A percentile compares a stretch with the other conserved stretches of the same genome.
Evolutionary conservation across 305 asterid genomes (phyloP).

Genomic region (Rubia peregrina): DNA sequence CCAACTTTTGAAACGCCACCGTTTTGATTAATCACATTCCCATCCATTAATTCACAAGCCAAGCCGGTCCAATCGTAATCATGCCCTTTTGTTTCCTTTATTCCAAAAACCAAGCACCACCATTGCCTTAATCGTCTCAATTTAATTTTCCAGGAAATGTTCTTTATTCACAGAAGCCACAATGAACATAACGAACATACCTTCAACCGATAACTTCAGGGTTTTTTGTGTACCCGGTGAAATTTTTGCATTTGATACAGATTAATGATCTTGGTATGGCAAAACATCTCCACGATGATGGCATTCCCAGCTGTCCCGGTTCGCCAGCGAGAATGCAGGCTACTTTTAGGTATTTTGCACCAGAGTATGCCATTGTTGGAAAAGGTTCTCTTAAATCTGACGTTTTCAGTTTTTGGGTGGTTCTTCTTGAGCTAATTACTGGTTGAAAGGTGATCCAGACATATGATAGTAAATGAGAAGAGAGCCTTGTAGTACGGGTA

Average conservation of each 20-base stretch:
- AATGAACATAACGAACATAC: too few relatives aligned
- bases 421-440: conserved; percentile 84
- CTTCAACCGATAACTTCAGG: too few relatives aligned
- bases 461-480: conserved; percentile 45
- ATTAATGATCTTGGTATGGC: conserved; percentile 99
- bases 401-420: conserved; percentile 97
- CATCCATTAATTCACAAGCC: too few relatives aligned
- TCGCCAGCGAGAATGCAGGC: conserved; percentile 97
- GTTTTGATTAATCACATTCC: too few relatives aligned
- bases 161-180: too few relatives aligned
- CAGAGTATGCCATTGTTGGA: conserved; percentile 87
- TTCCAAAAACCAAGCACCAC: too few relatives aligned
- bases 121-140: too few relatives aligned
- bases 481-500: conserved; percentile 98
- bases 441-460: conserved; percentile 76
- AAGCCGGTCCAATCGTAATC: too few relatives aligned
- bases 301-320: conserved; percentile 56
- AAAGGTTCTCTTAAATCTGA: conserved; percentile 83
- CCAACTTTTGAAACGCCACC: too few relatives aligned
- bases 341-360: conserved; percentile 95
- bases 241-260: conserved; percentile 30
- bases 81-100: too few relatives aligned
- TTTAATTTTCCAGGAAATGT: too few relatives aligned
- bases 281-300: conserved; percentile 67
- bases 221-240: not conserved